phyloP scores from a whole-genome alignment of 495 filamentous ascomycete genomes.

The Pyronema omphalodes region DNA sequence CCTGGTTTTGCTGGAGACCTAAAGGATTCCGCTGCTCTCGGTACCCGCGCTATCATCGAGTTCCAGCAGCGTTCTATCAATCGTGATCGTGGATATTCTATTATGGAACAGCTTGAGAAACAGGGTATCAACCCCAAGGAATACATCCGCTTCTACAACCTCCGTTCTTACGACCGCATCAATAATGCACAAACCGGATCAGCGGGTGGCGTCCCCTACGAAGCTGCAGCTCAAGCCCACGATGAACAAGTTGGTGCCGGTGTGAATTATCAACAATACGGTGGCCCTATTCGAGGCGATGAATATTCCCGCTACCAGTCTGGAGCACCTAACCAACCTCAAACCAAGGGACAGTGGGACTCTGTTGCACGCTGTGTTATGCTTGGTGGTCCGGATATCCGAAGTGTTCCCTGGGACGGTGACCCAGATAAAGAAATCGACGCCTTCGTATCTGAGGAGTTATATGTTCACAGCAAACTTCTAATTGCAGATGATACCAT shows the following conservation, averaged over 20 bases:
- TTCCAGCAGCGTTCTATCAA: constrained; percentile 77
- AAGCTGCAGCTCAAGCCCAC: constrained; percentile 24
- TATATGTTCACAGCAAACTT: constrained; percentile 87
- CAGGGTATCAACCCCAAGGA: constrained; percentile 53
- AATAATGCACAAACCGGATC: constrained; percentile 43
- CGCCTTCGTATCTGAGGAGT: constrained; percentile 79
- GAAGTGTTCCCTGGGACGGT: constrained; percentile 62
- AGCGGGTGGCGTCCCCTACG: constrained; percentile 53
- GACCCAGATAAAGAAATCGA: constrained; percentile 56
- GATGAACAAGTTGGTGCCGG: constrained; percentile 19
- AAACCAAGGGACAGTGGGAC: constrained; percentile 42
- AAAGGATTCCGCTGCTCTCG: constrained; percentile 54
- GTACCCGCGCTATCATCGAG: constrained; percentile 90
- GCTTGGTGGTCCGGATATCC: constrained; percentile 58
- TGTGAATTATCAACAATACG: constrained; percentile 10
- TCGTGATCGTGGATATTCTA: constrained; percentile 62
- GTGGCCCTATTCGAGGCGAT: constrained; percentile 8
- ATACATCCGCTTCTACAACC: constrained; percentile 91
- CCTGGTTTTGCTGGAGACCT: constrained; percentile 86
- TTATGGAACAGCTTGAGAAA: constrained; percentile 58
- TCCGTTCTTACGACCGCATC: constrained; percentile 83
- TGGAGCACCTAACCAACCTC: constrained; percentile 33
- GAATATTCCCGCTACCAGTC: constrained; percentile 47
- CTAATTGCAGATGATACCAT: constrained; percentile 81
- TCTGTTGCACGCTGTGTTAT: constrained; percentile 70